Percentiles rank a stretch among this genome's conserved stretches.
Evolutionary conservation across 225 moss, liverwort and hornwort species (phyloP).

Genomic region (Marchantia paleacea): DNA sequence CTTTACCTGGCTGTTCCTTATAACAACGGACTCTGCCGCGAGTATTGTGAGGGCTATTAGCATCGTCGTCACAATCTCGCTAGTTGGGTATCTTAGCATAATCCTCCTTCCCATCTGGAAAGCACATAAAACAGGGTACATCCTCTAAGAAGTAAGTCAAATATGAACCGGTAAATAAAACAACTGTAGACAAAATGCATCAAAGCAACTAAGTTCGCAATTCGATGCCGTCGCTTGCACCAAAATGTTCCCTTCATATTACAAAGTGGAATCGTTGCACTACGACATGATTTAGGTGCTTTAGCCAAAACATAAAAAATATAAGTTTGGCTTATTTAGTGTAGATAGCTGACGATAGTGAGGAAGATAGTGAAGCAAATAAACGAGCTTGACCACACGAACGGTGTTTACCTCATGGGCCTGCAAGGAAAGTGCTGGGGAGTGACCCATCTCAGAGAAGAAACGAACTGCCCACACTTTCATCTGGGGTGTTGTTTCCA

Average conservation of each 20-base stretch:
- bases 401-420: constrained; percentile 60
- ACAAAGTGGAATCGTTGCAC: neutral
- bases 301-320: neutral
- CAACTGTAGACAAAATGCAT: no score
- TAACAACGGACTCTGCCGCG: constrained; percentile 56
- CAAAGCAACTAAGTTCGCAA: no score
- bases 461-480: constrained; percentile 71
- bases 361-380: no score
- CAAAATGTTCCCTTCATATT: no score
- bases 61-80: constrained; percentile 71
- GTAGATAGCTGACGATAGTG: no score
- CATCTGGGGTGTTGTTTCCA: constrained; percentile 67
- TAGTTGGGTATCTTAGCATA: constrained; percentile 66
- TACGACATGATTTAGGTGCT: no score
- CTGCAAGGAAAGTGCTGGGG: constrained; percentile 62
- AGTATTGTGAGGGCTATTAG: constrained; percentile 71
- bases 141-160: neutral
- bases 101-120: constrained; percentile 69
- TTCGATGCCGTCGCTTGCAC: no score
- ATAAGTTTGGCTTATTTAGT: no score
- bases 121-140: neutral
- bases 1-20: constrained; percentile 59
- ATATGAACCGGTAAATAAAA: no score
- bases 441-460: constrained; percentile 72
- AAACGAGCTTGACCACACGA: neutral